Evolutionary conservation across 371 early-diverging fungal species (phyloP), one percentile per base, ranked within the genome.

Genomic region (Mortierella sp.): DNA sequence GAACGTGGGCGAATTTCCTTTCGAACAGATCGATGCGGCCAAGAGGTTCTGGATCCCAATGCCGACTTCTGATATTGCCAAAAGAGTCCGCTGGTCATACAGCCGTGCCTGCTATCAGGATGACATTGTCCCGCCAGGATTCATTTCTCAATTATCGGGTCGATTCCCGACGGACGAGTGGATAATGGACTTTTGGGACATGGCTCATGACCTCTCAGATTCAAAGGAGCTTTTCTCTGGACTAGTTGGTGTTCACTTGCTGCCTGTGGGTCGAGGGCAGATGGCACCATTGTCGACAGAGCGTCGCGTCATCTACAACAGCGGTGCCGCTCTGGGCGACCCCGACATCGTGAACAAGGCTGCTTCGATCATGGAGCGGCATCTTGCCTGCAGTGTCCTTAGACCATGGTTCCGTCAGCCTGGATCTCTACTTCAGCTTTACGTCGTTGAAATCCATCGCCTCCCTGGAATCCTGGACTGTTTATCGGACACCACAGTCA

Each of bases 141-240:
- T 44, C 60, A 81, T 81, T 26, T 11, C 65, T 10, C 74, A 77
- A 42, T 7, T 52, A 9, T 28, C 28, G 11, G 44, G 70, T 2
- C 57, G 34, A n/a, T 83, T 83, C 42, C 83, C 74, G 11, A 55
- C 79, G 0, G 60, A 60, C 42, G 38, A 83, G 3, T 83, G 83
- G 83, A 52, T 83, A 24, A 7, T 8, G 11, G 55, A 73, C 60
- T 76, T 79, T 54, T 83, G 83, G 83, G 47, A 9, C 31, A 75
- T 82, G 72, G 68, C 45, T 34, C 42, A 48, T 7, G 13, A 21
- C 2, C 57, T 26, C 2, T 0, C 16, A 1, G 34, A 45, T 5
- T 24, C 24, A 3, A 38, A 50, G 9, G 26, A 4, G 11, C 21
- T 74, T 7, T 50, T 79, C 19, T 50, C 47, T 7, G 34, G n/a